These are phyloP conservation scores for Solanum ossicruentum DNA, from an alignment of 257 asterid genomes.

Conservation along the genomic window DNA sequence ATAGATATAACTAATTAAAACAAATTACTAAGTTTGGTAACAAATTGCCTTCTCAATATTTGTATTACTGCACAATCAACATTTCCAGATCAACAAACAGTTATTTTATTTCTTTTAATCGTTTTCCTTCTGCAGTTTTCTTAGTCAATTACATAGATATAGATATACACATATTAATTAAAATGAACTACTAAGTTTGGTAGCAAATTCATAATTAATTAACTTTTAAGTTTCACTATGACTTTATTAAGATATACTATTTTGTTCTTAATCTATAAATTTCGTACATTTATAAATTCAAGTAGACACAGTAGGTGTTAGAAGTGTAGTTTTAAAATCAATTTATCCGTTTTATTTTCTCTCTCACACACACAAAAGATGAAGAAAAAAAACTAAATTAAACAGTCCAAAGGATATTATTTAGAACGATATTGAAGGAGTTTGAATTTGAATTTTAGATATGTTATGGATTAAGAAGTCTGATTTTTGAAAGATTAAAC, in stretches of 20 bases:
- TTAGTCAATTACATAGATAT: neutral
- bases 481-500: neutral
- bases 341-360: neutral
- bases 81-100: neutral
- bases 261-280: neutral
- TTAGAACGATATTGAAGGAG: neutral
- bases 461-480: neutral
- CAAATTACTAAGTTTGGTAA: no score
- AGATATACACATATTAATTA: neutral
- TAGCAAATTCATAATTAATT: neutral
- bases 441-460: neutral
- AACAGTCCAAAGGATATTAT: neutral
- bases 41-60: no score
- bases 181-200: neutral
- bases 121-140: neutral
- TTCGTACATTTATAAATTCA: neutral
- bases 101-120: neutral
- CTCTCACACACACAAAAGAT: no score
- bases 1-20: no score
- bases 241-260: neutral
- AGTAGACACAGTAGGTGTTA: neutral
- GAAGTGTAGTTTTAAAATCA: neutral
- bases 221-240: neutral
- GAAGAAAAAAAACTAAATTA: no score
- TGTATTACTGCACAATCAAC: no score